phyloP scores from a whole-genome alignment of 2,329 filamentous ascomycete genomes.

The Apiospora arundinis region DNA sequence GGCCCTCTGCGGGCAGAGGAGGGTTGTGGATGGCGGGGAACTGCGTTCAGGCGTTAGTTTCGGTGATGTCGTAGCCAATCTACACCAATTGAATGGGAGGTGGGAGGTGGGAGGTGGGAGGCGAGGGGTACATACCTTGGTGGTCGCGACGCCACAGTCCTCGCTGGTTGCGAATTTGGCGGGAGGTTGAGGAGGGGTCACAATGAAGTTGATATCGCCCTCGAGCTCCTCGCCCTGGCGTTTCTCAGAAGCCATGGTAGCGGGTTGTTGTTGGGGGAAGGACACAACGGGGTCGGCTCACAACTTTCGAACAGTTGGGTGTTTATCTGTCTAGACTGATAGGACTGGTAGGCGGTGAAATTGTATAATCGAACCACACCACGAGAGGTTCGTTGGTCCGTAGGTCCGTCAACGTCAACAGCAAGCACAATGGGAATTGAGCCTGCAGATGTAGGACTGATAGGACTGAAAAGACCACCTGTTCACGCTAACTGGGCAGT shows the following conservation, averaged over 20 bases:
- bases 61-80: slow-evolving; percentile 2
- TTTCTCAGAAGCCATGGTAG: slow-evolving; percentile 30
- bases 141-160: slow-evolving; percentile 58
- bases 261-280: slow-evolving; percentile 1
- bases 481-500: slow-evolving; percentile 18
- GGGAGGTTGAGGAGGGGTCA: slow-evolving; percentile 45
- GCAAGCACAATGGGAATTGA: slow-evolving; percentile 14
- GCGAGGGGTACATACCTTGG: slow-evolving; percentile 49
- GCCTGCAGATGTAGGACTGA: slow-evolving; percentile 3
- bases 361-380: slow-evolving; percentile 19
- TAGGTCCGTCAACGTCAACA: not conserved
- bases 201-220: slow-evolving; percentile 50
- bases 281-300: slow-evolving; percentile 1
- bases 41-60: slow-evolving; percentile 48
- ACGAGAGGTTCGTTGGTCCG: slow-evolving; percentile 12
- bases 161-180: slow-evolving; percentile 74
- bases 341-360: slow-evolving; percentile 3
- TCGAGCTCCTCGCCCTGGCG: slow-evolving; percentile 35
- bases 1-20: slow-evolving; percentile 84
- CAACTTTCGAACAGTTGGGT: not conserved
- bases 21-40: slow-evolving; percentile 89
- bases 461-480: slow-evolving; percentile 12
- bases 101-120: not conserved
- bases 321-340: not conserved
- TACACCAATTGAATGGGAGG: not conserved